Evolutionary conservation across 148 eudicot genomes (phyloP).

Genomic region (Cornus controversa): DNA sequence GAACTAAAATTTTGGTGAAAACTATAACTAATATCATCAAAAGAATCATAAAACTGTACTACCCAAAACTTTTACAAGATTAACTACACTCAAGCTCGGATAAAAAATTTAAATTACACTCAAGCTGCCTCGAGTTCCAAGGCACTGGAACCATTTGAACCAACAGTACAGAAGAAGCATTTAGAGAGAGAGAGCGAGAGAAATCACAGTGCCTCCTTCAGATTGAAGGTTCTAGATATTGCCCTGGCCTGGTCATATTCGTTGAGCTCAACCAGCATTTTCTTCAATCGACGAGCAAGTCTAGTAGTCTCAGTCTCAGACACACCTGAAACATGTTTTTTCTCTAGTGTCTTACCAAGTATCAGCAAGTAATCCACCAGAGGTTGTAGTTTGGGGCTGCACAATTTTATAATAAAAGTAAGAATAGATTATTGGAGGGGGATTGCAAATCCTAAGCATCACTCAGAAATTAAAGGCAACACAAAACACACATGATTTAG

Average conservation of each 20-base stretch:
- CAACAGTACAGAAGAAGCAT: too few species aligned
- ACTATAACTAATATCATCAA: neutral
- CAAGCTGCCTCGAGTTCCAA: neutral
- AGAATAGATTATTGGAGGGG: too few species aligned
- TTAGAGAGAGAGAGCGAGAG: neutral
- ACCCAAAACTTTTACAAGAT: neutral
- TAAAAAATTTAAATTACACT: too few species aligned
- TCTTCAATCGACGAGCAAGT: constrained; percentile 83
- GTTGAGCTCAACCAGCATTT: constrained; percentile 87
- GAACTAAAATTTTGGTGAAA: neutral
- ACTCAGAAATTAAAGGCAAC: too few species aligned
- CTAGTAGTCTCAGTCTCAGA: constrained; percentile 47
- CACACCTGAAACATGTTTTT: constrained; percentile 46
- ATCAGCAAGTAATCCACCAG: constrained; percentile 65
- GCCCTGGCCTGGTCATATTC: constrained; percentile 83
- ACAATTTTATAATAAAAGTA: neutral
- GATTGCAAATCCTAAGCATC: neutral
- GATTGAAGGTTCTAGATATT: constrained; percentile 66
- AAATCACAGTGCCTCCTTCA: constrained; percentile 72
- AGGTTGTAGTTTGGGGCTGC: constrained; percentile 82
- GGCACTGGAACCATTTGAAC: neutral
- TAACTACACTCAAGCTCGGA: neutral
- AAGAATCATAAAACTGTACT: neutral
- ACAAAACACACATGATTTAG: neutral
- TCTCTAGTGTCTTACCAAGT: constrained; percentile 67